phyloP scores from a whole-genome alignment of 1,139 yeast species.

The Kurtzmaniella quercitrusa region DNA sequence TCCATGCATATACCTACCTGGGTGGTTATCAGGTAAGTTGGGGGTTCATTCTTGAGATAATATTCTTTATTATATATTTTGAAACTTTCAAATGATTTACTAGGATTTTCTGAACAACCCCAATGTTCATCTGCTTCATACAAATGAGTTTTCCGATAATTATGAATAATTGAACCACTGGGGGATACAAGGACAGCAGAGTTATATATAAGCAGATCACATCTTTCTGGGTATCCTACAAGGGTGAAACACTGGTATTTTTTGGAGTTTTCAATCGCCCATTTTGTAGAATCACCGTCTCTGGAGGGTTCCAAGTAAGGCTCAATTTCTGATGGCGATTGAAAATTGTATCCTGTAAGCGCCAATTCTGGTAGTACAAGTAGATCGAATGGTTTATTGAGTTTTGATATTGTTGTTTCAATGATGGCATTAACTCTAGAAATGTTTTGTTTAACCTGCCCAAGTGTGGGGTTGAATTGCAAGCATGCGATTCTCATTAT shows the following conservation, averaged over 20 bases:
- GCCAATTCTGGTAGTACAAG: slow-evolving; percentile 82
- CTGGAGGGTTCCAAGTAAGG: slow-evolving; percentile 54
- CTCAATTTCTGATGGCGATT: slow-evolving; percentile 43
- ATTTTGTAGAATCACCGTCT: slow-evolving; percentile 43
- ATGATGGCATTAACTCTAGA: slow-evolving; percentile 42
- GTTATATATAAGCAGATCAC: slow-evolving; percentile 49
- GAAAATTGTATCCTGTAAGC: slow-evolving; percentile 78
- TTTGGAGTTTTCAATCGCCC: slow-evolving; percentile 55
- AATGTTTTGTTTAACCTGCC: slow-evolving; percentile 53
- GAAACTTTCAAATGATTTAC: slow-evolving; percentile 36
- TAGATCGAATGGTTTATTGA: slow-evolving; percentile 44
- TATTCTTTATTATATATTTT: slow-evolving; percentile 31
- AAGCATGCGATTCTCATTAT: slow-evolving; percentile 55
- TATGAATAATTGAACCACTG: slow-evolving; percentile 53
- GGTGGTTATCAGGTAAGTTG: slow-evolving; percentile 24
- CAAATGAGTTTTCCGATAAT: slow-evolving; percentile 74
- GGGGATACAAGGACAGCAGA: slow-evolving; percentile 66
- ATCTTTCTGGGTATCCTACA: slow-evolving; percentile 75
- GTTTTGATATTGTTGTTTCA: slow-evolving; percentile 15
- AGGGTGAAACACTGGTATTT: slow-evolving; percentile 62
- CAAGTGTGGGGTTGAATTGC: slow-evolving; percentile 66
- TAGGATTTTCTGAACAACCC: slow-evolving; percentile 75
- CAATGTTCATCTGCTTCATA: slow-evolving; percentile 77
- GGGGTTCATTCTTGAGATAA: slow-evolving; percentile 12
- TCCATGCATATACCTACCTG: slow-evolving; percentile 95